Evolutionary conservation across 495 filamentous ascomycete species (phyloP).

Genomic region (Gamarada debralockiae): DNA sequence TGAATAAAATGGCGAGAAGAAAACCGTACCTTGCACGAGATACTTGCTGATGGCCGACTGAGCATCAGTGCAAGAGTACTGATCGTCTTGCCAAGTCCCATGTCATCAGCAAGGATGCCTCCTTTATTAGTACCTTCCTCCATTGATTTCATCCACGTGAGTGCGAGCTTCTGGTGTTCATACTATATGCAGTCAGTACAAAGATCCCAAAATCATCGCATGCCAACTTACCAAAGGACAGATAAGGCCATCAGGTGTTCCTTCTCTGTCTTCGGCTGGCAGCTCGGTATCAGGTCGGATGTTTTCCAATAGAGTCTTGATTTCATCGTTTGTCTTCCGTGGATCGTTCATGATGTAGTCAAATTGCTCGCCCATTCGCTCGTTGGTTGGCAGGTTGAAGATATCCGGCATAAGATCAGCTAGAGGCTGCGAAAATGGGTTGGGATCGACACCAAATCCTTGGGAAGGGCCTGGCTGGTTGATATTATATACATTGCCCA

Average conservation of each 20-base stretch:
- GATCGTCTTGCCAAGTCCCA: constrained; percentile 96
- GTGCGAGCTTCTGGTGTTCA: constrained; percentile 78
- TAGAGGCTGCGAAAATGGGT: not conserved
- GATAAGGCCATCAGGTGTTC: constrained; percentile 70
- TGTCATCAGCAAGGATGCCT: constrained; percentile 85
- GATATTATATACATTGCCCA: not conserved
- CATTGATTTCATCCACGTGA: constrained; percentile 80
- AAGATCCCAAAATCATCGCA: not conserved
- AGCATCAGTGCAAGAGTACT: constrained; percentile 83
- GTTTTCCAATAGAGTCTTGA: constrained; percentile 64
- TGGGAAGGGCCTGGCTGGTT: not conserved
- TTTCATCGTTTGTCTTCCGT: constrained; percentile 57
- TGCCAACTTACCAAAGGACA: constrained; percentile 42
- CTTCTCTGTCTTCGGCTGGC: constrained; percentile 58
- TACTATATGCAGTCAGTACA: constrained; percentile 33
- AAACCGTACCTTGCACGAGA: constrained; percentile 38
- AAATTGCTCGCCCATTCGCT: constrained; percentile 27
- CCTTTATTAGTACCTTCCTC: constrained; percentile 76
- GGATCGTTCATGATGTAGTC: constrained; percentile 48
- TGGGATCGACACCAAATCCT: not conserved
- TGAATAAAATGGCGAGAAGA: not conserved
- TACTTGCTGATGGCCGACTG: constrained; percentile 59
- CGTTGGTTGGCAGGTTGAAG: constrained; percentile 15
- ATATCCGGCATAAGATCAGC: not conserved
- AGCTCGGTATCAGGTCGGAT: constrained; percentile 73